Evolutionary conservation across 2,329 filamentous ascomycete species (phyloP).

Genomic region (Periconia sp.): DNA sequence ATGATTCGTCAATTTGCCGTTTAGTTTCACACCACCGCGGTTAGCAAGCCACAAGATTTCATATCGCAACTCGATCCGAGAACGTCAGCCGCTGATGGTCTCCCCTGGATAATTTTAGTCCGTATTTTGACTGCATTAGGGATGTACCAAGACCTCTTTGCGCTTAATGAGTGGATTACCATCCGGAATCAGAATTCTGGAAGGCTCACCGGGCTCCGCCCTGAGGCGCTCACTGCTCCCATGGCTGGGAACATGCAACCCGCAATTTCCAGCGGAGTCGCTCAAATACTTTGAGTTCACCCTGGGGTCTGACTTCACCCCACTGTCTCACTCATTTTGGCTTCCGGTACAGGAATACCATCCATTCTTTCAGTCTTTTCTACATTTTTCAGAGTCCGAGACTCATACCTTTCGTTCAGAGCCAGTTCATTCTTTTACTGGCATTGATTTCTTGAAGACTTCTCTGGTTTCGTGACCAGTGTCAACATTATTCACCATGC

Average conservation of each 20-base stretch:
- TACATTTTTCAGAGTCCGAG: slow-evolving; percentile 35
- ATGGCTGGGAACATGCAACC: slow-evolving; percentile 10
- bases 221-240: slow-evolving; percentile 1
- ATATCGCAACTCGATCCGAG: slow-evolving; percentile 4
- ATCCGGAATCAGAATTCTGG: slow-evolving; percentile 7
- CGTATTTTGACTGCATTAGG: slow-evolving; percentile 6
- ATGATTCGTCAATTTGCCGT: slow-evolving; percentile 11
- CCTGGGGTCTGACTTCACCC: slow-evolving; percentile 10
- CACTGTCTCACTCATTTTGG: slow-evolving; percentile 23
- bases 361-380: slow-evolving; percentile 32
- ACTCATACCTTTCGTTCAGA: slow-evolving; percentile 40
- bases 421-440: slow-evolving; percentile 31
- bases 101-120: slow-evolving; percentile 17
- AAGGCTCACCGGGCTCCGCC: too few species aligned
- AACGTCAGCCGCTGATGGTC: slow-evolving; percentile 10
- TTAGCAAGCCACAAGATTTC: slow-evolving; percentile 7
- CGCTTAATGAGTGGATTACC: slow-evolving; percentile 3
- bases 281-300: slow-evolving; percentile 26
- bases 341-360: slow-evolving; percentile 43
- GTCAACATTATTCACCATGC: slow-evolving; percentile 33
- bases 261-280: slow-evolving; percentile 19
- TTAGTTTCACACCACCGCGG: slow-evolving; percentile 8
- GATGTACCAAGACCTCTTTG: background rate
- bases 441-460: slow-evolving; percentile 3
- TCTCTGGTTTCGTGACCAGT: too few species aligned